A percentile compares a stretch with the other conserved stretches of the same genome.
Evolutionary conservation across 2,329 filamentous ascomycete species (phyloP).

Genomic region (Aschersonia sp.): DNA sequence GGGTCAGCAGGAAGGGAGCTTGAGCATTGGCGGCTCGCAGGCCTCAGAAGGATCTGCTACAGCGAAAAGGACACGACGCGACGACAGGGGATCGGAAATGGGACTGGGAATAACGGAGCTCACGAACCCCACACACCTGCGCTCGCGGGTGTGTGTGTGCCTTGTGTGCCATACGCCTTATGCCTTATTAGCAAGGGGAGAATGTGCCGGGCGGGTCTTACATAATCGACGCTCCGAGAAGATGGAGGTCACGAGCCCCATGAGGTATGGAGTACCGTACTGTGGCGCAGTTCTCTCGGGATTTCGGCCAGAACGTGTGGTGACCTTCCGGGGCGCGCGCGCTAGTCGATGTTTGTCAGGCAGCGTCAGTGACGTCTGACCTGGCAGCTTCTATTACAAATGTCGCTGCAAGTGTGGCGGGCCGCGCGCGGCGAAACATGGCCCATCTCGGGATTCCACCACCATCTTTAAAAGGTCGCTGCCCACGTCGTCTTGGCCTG

Average conservation of each 20-base stretch:
- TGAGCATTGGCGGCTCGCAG: neutral
- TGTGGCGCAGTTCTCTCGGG: neutral
- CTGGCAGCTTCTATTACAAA: neutral
- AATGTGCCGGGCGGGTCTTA: neutral
- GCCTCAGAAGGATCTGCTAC: neutral
- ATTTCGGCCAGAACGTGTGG: neutral
- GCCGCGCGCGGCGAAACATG: neutral
- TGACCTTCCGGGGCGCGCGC: too few relatives aligned
- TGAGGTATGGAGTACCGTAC: neutral
- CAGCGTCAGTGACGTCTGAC: neutral
- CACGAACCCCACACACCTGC: neutral
- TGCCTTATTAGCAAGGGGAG: too few relatives aligned
- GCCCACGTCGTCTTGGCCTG: too few relatives aligned
- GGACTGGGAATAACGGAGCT: neutral
- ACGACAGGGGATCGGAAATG: neutral
- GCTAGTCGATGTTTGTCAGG: neutral
- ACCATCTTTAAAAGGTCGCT: too few relatives aligned
- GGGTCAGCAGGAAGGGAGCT: constrained; percentile 1
- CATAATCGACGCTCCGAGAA: neutral
- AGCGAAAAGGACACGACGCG: constrained; percentile 6
- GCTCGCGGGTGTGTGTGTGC: too few relatives aligned
- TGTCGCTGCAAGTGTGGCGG: neutral
- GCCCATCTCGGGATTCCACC: too few relatives aligned
- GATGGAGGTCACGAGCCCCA: neutral
- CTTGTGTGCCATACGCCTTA: too few relatives aligned